Evolutionary conservation across 148 eudicot species (phyloP).

Genomic region (Chenopodium suecicum): DNA sequence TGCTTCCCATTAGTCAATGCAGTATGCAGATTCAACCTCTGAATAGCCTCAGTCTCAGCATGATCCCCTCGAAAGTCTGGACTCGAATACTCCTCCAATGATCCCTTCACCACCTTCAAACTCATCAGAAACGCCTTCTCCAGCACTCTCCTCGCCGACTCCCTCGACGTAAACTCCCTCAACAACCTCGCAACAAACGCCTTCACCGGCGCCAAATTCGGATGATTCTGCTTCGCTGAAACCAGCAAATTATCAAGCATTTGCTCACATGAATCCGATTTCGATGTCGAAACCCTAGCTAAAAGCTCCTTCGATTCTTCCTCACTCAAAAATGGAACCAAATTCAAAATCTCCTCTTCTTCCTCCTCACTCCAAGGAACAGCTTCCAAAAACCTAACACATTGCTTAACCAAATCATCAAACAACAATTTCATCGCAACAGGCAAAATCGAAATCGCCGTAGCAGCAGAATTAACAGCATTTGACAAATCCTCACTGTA

Average conservation of each 20-base stretch:
- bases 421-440: slow-evolving; percentile 69
- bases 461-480: slow-evolving; percentile 30
- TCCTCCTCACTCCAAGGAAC: slow-evolving; percentile 96
- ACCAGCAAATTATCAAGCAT: slow-evolving; percentile 71
- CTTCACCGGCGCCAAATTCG: slow-evolving; percentile 75
- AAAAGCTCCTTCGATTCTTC: slow-evolving; percentile 61
- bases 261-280: slow-evolving; percentile 45
- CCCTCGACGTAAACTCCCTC: slow-evolving; percentile 65
- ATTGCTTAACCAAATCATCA: slow-evolving; percentile 70
- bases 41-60: slow-evolving; percentile 82
- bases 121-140: slow-evolving; percentile 55
- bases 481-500: slow-evolving; percentile 51
- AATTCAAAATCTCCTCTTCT: slow-evolving; percentile 47
- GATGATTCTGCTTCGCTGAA: slow-evolving; percentile 65
- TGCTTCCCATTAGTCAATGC: slow-evolving; percentile 75
- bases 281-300: slow-evolving; percentile 60
- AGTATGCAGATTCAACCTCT: slow-evolving; percentile 79
- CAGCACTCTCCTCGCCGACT: slow-evolving; percentile 62
- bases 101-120: slow-evolving; percentile 67
- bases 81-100: slow-evolving; percentile 86
- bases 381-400: slow-evolving; percentile 70
- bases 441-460: slow-evolving; percentile 54
- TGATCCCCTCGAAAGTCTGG: slow-evolving; percentile 78
- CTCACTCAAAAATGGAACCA: slow-evolving; percentile 50
- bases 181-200: slow-evolving; percentile 83